Evolutionary conservation across 108 stramenopile genomes (phyloP).

Genomic region (Licmophora abbreviata): DNA sequence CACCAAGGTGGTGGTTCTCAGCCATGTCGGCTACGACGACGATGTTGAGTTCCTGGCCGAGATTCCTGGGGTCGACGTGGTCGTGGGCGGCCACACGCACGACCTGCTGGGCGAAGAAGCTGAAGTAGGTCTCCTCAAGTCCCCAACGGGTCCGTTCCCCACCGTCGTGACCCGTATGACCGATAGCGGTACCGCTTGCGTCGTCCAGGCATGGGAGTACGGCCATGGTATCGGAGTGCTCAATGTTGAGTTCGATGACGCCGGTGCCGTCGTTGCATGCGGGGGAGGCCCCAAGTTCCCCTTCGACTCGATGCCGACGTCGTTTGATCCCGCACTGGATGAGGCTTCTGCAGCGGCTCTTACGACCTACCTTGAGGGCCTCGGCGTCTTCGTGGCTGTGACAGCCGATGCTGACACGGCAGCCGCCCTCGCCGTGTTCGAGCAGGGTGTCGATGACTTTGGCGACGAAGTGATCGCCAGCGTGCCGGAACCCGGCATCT

Average conservation of each 20-base stretch:
- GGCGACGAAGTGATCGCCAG: conserved; percentile 9
- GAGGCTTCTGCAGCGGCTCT: conserved; percentile 8
- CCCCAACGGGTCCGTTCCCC: conserved; percentile 15
- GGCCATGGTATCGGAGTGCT: conserved; percentile 21
- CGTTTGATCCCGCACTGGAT: conserved; percentile 10
- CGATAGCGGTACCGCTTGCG: conserved; percentile 20
- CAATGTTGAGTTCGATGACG: conserved; percentile 25
- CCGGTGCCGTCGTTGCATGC: conserved; percentile 31
- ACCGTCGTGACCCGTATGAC: conserved; percentile 6
- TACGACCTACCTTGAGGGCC: conserved; percentile 6
- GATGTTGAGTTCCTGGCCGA: conserved; percentile 20
- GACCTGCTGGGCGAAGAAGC: conserved; percentile 24
- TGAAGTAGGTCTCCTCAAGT: conserved; percentile 1
- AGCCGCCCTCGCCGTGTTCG: conserved; percentile 8
- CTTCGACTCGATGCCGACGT: conserved; percentile 10
- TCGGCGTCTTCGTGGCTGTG: conserved; percentile 8
- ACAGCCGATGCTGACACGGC: conserved; percentile 3
- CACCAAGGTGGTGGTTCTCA: conserved; percentile 39
- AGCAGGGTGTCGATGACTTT: conserved; percentile 8
- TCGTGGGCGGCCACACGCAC: conserved; percentile 47
- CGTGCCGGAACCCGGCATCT: conserved; percentile 10
- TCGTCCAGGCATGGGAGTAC: conserved; percentile 49
- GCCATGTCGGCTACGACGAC: conserved; percentile 35
- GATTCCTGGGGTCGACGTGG: conserved; percentile 45
- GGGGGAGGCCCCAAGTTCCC: conserved; percentile 17